Evolutionary conservation across 805 yeast genomes (phyloP).

Genomic region (Kuraishia molischiana): DNA sequence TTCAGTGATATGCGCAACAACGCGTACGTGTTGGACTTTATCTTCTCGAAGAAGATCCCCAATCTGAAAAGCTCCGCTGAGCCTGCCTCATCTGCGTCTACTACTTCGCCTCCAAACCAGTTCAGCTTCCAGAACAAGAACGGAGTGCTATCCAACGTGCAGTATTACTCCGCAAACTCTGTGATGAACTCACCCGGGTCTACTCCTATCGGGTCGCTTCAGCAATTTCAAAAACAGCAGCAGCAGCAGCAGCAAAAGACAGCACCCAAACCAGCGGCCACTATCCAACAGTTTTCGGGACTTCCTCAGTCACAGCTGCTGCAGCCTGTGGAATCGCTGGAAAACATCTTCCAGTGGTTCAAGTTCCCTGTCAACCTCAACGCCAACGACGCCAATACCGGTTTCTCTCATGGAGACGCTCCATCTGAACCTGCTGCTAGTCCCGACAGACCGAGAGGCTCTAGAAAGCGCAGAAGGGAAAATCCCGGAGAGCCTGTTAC

Average conservation of each 20-base stretch:
- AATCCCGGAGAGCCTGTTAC: not conserved
- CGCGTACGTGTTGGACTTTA: constrained; percentile 15
- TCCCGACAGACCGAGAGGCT: not conserved
- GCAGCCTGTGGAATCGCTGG: constrained; percentile 5
- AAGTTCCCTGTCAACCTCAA: constrained; percentile 7
- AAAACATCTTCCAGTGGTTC: constrained; percentile 9
- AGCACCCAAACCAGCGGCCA: not conserved
- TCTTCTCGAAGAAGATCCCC: constrained; percentile 14
- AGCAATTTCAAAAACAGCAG: not conserved
- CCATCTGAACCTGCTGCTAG: too few species aligned
- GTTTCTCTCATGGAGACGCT: not conserved
- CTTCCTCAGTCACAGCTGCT: not conserved
- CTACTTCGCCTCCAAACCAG: not conserved
- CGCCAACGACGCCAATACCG: not conserved
- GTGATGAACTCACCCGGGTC: not conserved
- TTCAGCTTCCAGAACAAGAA: not conserved
- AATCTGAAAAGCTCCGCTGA: not conserved
- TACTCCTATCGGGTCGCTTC: not conserved
- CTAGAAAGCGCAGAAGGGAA: not conserved
- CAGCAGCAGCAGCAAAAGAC: not conserved
- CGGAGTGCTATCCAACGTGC: not conserved
- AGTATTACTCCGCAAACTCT: not conserved
- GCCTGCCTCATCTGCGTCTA: not conserved
- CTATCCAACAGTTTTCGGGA: not conserved
- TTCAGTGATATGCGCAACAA: constrained; percentile 19